phyloP scores from a whole-genome alignment of 495 filamentous ascomycete genomes.

The Sporormia fimetaria region DNA sequence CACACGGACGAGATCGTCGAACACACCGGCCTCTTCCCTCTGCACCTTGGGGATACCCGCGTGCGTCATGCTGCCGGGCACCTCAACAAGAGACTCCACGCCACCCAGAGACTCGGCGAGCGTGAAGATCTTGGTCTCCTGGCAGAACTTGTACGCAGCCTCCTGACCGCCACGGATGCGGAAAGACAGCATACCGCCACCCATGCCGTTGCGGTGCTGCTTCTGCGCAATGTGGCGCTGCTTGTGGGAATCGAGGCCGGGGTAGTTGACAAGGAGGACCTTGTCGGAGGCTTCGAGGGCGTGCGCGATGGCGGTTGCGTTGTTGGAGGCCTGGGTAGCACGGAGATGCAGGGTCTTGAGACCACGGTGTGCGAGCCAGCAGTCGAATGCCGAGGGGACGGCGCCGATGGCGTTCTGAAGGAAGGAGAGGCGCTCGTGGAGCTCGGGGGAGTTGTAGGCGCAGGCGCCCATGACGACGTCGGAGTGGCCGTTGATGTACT shows the following conservation, averaged over 20 bases:
- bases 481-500: slow-evolving; percentile 97
- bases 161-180: slow-evolving; percentile 78
- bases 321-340: slow-evolving; percentile 68
- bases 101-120: slow-evolving; percentile 89
- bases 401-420: slow-evolving; percentile 97
- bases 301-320: slow-evolving; percentile 66
- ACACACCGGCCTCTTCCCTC: slow-evolving; percentile 88
- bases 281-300: slow-evolving; percentile 70
- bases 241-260: slow-evolving; percentile 74
- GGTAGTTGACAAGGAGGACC: slow-evolving; percentile 87
- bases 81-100: slow-evolving; percentile 83
- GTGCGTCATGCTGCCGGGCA: slow-evolving; percentile 93
- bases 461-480: slow-evolving; percentile 98
- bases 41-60: slow-evolving; percentile 82
- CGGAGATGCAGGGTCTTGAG: slow-evolving; percentile 94
- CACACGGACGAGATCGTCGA: slow-evolving; percentile 86
- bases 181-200: slow-evolving; percentile 96
- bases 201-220: slow-evolving; percentile 91
- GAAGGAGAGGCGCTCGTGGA: slow-evolving; percentile 71
- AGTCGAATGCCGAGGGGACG: slow-evolving; percentile 89
- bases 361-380: slow-evolving; percentile 97
- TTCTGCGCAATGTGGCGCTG: slow-evolving; percentile 73
- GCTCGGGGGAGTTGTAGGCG: slow-evolving; percentile 77
- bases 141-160: slow-evolving; percentile 86
- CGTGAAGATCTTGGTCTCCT: slow-evolving; percentile 78